Conservation (phyloP, 2,329 filamentous ascomycete species). For the Sclerotinia glacialis region DNA sequence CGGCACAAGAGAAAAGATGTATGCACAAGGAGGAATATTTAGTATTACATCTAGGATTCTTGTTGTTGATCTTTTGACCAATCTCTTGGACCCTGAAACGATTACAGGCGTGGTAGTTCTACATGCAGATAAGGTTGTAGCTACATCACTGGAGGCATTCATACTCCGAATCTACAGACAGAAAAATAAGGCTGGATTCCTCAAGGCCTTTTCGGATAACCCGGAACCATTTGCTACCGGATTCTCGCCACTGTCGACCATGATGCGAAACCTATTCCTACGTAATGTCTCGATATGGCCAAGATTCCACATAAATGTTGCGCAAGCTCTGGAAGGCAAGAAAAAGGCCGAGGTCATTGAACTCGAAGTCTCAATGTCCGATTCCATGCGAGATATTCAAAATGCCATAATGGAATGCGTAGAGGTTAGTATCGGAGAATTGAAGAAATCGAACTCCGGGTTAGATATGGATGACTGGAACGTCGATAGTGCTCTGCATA, state of each 20-base stretch:
- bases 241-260: constrained; percentile 82
- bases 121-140: constrained; percentile 82
- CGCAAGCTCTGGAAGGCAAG: constrained; percentile 83
- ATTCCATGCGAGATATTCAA: constrained; percentile 89
- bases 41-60: constrained; percentile 95
- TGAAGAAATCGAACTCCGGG: constrained; percentile 86
- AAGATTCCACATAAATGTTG: constrained; percentile 87
- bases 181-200: constrained; percentile 87
- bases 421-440: constrained; percentile 87
- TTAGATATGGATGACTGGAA: constrained; percentile 98
- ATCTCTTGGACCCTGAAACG: constrained; percentile 73
- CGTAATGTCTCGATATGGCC: constrained; percentile 89
- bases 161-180: constrained; percentile 91
- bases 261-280: constrained; percentile 90
- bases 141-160: constrained; percentile 90
- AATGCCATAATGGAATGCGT: constrained; percentile 95
- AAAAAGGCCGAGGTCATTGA: constrained; percentile 96
- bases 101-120: constrained; percentile 85
- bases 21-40: constrained; percentile 83
- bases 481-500: constrained; percentile 85
- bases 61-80: constrained; percentile 88
- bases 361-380: constrained; percentile 92
- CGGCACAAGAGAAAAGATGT: constrained; percentile 84
- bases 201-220: constrained; percentile 94
- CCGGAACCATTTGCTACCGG: constrained; percentile 87